These are phyloP conservation scores for Mycena chlorophos DNA, from an alignment of 768 basidiomycete species.

Conservation along the genomic window DNA sequence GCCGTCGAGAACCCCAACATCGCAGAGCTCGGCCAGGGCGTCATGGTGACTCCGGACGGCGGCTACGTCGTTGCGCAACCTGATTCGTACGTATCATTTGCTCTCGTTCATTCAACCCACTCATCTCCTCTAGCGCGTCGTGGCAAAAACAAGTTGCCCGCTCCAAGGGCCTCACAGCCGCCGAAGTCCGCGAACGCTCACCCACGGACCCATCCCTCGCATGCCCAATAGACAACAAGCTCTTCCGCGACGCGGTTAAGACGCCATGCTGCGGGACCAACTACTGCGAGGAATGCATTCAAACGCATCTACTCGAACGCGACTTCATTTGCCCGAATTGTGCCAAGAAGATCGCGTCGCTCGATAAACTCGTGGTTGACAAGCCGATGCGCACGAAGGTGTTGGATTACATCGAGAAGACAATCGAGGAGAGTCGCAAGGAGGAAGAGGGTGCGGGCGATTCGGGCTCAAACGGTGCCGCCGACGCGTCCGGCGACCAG, in stretches of 20 bases:
- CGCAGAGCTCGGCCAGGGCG: slow-evolving; percentile 73
- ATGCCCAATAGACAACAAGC: slow-evolving; percentile 90
- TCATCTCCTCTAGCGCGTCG: slow-evolving; percentile 58
- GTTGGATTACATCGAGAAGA: slow-evolving; percentile 77
- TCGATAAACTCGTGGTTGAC: slow-evolving; percentile 85
- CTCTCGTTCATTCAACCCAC: neutral
- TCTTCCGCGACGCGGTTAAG: slow-evolving; percentile 92
- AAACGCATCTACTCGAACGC: slow-evolving; percentile 89
- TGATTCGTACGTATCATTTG: slow-evolving; percentile 71
- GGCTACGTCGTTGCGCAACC: slow-evolving; percentile 97
- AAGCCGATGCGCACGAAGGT: slow-evolving; percentile 78
- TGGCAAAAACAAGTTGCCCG: slow-evolving; percentile 92
- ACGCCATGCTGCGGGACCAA: slow-evolving; percentile 90
- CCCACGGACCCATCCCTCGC: slow-evolving; percentile 78
- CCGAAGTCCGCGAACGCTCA: slow-evolving; percentile 84
- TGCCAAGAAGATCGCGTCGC: slow-evolving; percentile 79
- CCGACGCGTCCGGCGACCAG: slow-evolving; percentile 20
- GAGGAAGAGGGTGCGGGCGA: slow-evolving; percentile 50
- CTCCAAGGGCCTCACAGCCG: slow-evolving; percentile 77
- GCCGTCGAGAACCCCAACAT: slow-evolving; percentile 84
- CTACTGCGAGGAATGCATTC: slow-evolving; percentile 98
- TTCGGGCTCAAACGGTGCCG: slow-evolving; percentile 2
- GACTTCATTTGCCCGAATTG: slow-evolving; percentile 95
- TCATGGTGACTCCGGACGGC: slow-evolving; percentile 99
- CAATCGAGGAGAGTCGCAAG: slow-evolving; percentile 74